Conservation (phyloP, 2,329 filamentous ascomycete species). For the Emergomyces pasteurianus region DNA sequence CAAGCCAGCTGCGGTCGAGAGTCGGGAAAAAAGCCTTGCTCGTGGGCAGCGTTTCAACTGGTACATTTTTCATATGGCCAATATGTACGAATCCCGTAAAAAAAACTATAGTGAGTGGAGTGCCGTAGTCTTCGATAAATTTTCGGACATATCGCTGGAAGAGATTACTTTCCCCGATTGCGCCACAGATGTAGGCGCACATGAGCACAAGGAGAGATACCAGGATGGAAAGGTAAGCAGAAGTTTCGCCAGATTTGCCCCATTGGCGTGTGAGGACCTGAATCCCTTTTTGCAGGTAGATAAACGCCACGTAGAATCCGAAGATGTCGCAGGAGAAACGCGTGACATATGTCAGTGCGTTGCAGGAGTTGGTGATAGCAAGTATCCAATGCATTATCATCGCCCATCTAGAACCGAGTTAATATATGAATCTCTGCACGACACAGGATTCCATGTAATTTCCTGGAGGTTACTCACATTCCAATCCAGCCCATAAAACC, state of each 20-base stretch:
- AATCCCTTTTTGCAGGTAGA: conserved; percentile 84
- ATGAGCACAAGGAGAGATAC: conserved; percentile 67
- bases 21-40: conserved; percentile 71
- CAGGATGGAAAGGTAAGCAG: conserved; percentile 63
- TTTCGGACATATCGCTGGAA: conserved; percentile 66
- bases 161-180: conserved; percentile 57
- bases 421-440: neutral
- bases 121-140: conserved; percentile 84
- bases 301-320: conserved; percentile 84
- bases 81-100: conserved; percentile 84
- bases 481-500: conserved; percentile 90
- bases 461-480: conserved; percentile 42
- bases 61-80: conserved; percentile 62
- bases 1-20: conserved; percentile 58
- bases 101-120: conserved; percentile 69
- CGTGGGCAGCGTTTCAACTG: conserved; percentile 61
- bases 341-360: conserved; percentile 78
- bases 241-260: conserved; percentile 45
- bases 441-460: neutral
- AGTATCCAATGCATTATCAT: conserved; percentile 74
- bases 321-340: conserved; percentile 90
- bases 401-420: conserved; percentile 50
- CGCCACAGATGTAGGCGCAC: conserved; percentile 60
- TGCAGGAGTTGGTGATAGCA: conserved; percentile 75
- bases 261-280: conserved; percentile 73